phyloP scores from a whole-genome alignment of 768 basidiomycete species.

The Hericium alpestre region DNA sequence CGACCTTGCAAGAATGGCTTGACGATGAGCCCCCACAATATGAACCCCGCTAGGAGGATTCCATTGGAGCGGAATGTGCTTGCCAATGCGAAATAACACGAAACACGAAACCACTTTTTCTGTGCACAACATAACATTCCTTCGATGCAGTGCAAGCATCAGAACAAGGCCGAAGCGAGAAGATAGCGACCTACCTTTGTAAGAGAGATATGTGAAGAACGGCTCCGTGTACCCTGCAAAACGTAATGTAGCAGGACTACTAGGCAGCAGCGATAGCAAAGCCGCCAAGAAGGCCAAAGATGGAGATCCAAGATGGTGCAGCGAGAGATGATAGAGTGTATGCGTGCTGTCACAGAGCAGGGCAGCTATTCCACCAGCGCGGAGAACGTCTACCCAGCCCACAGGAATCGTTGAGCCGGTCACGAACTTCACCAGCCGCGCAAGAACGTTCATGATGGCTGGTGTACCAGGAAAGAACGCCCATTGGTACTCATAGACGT shows the following conservation, averaged over 20 bases:
- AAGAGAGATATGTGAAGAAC: slow-evolving; percentile 75
- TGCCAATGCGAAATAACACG: slow-evolving; percentile 55
- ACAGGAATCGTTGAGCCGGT: background rate
- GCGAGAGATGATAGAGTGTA: slow-evolving; percentile 48
- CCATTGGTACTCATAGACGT: slow-evolving; percentile 70
- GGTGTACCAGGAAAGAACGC: slow-evolving; percentile 77
- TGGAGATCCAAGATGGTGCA: slow-evolving; percentile 42
- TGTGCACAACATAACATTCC: slow-evolving; percentile 51
- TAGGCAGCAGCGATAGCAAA: slow-evolving; percentile 65
- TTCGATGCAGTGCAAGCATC: slow-evolving; percentile 14
- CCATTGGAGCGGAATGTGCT: slow-evolving; percentile 69
- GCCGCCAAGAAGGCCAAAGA: slow-evolving; percentile 51
- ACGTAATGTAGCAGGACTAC: slow-evolving; percentile 65
- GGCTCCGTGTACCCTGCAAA: slow-evolving; percentile 77
- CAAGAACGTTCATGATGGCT: slow-evolving; percentile 32
- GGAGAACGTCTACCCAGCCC: slow-evolving; percentile 20
- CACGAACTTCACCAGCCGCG: background rate
- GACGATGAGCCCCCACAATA: slow-evolving; percentile 62
- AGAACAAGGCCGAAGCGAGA: background rate
- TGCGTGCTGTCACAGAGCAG: slow-evolving; percentile 25
- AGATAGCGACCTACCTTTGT: slow-evolving; percentile 39
- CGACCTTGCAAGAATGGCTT: slow-evolving; percentile 34
- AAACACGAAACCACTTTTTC: slow-evolving; percentile 41
- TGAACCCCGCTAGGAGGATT: slow-evolving; percentile 62
- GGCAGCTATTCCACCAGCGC: slow-evolving; percentile 27